Evolutionary conservation across 106 monocot species (phyloP).

Genomic region (Dendrobium huoshanense): DNA sequence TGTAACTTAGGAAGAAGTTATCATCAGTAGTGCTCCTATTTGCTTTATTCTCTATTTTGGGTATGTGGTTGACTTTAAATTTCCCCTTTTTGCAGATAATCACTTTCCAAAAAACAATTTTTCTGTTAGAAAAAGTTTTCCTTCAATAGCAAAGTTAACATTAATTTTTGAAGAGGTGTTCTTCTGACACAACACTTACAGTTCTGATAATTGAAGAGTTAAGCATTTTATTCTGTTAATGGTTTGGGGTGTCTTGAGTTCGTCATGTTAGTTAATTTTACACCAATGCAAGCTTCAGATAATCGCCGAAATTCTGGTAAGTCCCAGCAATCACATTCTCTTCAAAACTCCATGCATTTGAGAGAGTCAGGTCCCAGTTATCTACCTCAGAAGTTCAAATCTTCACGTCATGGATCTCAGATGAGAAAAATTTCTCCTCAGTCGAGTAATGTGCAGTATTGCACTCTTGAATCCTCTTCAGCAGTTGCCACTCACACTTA

Average conservation of each 20-base stretch:
- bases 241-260: background rate
- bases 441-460: conserved; percentile 27
- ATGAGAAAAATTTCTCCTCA: conserved; percentile 6
- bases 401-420: conserved; percentile 24
- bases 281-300: conserved; percentile 8
- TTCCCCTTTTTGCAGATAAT: background rate
- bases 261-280: background rate
- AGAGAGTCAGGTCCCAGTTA: conserved; percentile 15
- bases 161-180: background rate
- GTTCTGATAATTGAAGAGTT: background rate
- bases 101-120: background rate
- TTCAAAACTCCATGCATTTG: conserved; percentile 2
- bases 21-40: no score
- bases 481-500: conserved; percentile 3
- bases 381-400: conserved; percentile 20
- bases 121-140: background rate
- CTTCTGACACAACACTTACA: background rate
- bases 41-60: background rate
- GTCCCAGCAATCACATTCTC: background rate
- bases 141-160: no score
- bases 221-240: background rate
- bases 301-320: background rate
- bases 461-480: conserved; percentile 46
- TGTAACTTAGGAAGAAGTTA: no score
- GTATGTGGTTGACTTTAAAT: background rate